Evolutionary conservation across 2,329 filamentous ascomycete genomes (phyloP), one percentile per base, ranked within the genome.

Genomic region (Clonostachys solani): DNA sequence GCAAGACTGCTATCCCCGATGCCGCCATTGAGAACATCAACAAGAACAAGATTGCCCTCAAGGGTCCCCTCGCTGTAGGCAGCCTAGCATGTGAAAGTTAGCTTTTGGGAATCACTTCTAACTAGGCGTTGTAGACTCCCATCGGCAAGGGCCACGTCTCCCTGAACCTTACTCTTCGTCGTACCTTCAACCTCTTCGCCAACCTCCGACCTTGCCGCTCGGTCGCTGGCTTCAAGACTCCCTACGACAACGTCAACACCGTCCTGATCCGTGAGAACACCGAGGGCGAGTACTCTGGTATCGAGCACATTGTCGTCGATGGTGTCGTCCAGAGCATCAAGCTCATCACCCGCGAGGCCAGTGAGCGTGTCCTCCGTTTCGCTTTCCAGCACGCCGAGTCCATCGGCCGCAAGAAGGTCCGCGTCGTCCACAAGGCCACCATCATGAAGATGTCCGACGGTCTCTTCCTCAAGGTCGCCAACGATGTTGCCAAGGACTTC

Each of bases 361-460:
- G 84, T 56, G 94, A 99, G 84, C 87, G 94, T 60, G 94, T 99
- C 47, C 84, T 97, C 57, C 87, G 92, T 66, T 99, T 91, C 71
- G 94, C 95, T 62, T 99, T 99, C 85, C 92, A 99, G 77, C 91
- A 99, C 69, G 94, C 94, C 59, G 81, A 94, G 72, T 83, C 89
- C 60, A 87, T 96, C 64, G 91, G 92, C 74, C 89, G 89, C 79
- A 92, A 84, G 68, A 96, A 96, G 87, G 92, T 97, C 63, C 90
- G 92, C 65, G 92, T 91, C 50, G 92, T 97, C 54, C 94, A 99
- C 87, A 99, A 99, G 84, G 94, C 94, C 69, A 97, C 94, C 66
- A 99, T 99, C 78, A 99, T 99, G 94, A 99, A 99, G 85, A 95
- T 96, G 89, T 92, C 87, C 67, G 94, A 99, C 71, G 94, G 94